Base-by-base conservation (phyloP, 805 yeast genomes). In the Wickerhamomyces rabaulensis region DNA sequence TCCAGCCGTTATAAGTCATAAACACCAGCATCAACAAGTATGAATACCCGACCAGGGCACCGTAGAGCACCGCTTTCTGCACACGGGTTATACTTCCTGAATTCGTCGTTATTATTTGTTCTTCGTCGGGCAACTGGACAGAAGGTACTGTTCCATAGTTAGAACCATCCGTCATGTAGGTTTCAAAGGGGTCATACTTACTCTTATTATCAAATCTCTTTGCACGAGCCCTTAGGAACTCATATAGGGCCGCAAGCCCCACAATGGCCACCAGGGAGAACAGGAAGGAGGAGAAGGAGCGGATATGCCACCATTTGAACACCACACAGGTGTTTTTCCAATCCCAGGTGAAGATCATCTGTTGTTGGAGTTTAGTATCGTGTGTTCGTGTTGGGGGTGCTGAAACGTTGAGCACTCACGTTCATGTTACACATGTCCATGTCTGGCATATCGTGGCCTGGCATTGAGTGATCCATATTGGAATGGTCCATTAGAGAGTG, bases 1-100 rank as follows among this genome's bases (percentile, higher is more conserved):
- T 75, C 91, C 91, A 87, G 12, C 92, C 87, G 60, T 87, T 87
- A 63, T 84, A 87, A 6, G 92, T 85, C 96, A 87, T 87, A 55
- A 87, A 87, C 0, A 88, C 78, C 54, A 87, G 74, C 95, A 87
- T 87, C 56, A 82, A 66, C 69, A 81, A 67, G 57, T 84, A 83
- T 4, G 89, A 81, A 57, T 80, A 84, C 1, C 82, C 81, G 6
- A 84, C 87, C 57, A 82, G 87, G 9, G 77, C 49, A 1, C 83
- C 90, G 58, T 85, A 85, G 33, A 74, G 53, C 15, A 72, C 49
- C 9, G 82, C 66, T 51, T 65, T 68, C 43, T 63, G 65, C 40
- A 69, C 48, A 26, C 50, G 41, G 2, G 41, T 43, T 39, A 49
- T 52, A 60, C 44, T 44, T 23, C 44, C 57, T 52, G 53, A 42